Base-by-base conservation (phyloP, 768 basidiomycete species). In the Calvatia gigantea region DNA sequence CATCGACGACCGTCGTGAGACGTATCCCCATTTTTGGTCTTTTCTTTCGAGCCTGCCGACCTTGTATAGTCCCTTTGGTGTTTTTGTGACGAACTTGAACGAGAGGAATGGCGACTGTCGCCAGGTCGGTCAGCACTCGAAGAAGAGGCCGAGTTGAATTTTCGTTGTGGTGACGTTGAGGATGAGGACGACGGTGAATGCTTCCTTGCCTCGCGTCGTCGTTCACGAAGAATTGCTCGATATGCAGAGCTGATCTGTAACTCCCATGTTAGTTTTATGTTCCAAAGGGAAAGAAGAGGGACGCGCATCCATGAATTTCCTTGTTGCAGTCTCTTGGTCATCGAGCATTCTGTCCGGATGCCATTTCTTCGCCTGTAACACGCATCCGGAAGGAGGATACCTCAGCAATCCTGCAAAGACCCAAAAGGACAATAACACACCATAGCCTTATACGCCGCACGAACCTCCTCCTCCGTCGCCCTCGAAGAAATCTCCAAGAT, bases 21-120 rank as follows among this genome's bases (percentile, higher is more conserved):
- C 8, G 6, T 2, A 6, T 43, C 51, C 41, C 6, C 41, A 21
- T 27, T 42, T 21, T 43, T 31, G 29, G 15, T 4, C 28, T 41
- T 43, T n/a, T 41, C 27, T 38, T 31, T 35, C 14, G 47, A 44
- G 25, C 28, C 27, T 19, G 46, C 32, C 31, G 42, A 41, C 55
- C 28, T 58, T 46, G 56, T 17, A 29, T 33, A 45, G 32, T 23
- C 28, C 29, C 51, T 48, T 42, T 42, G 19, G 9, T 51, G 25
- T 3, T 37, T 37, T 39, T 54, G 14, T 35, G 4, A 51, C 37
- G 41, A 44, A 38, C 32, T 47, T 11, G 25, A 43, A 38, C 19
- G 39, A 54, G 38, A 58, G 46, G 57, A 58, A 58, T 21, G 54
- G 53, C 8, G 60, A 56, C 42, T 39, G 35, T 47, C 53, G 46